Percentiles rank a stretch among this genome's conserved stretches.
These are phyloP conservation scores for Meredithiella fracta DNA, from an alignment of 2,329 filamentous ascomycete species.

Conservation along the genomic window DNA sequence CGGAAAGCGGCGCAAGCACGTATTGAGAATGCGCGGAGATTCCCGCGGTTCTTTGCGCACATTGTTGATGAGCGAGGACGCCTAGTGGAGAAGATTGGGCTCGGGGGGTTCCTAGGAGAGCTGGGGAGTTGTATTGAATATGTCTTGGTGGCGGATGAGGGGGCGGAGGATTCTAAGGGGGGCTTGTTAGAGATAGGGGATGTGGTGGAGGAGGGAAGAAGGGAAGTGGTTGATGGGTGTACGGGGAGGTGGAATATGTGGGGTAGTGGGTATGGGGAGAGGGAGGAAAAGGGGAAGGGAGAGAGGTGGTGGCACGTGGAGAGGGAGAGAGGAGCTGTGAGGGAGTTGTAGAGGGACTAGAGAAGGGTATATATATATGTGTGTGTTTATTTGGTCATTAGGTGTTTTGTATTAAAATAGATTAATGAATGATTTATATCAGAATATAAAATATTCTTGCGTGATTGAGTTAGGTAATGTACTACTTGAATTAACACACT, in stretches of 20 bases:
- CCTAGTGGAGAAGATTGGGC: slow-evolving; percentile 33
- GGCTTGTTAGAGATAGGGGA: slow-evolving; percentile 37
- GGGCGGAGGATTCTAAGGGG: slow-evolving; percentile 38
- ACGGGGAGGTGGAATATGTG: slow-evolving; percentile 31
- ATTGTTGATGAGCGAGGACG: slow-evolving; percentile 37
- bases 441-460: too few species aligned
- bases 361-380: too few species aligned
- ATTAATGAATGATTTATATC: too few species aligned
- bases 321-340: slow-evolving; percentile 27
- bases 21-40: slow-evolving; percentile 38
- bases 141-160: slow-evolving; percentile 38
- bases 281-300: slow-evolving; percentile 19
- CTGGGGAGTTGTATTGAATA: slow-evolving; percentile 44
- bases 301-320: slow-evolving; percentile 36
- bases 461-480: too few species aligned
- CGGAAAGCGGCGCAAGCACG: slow-evolving; percentile 49
- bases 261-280: slow-evolving; percentile 23
- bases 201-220: slow-evolving; percentile 31
- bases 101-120: slow-evolving; percentile 47
- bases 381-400: too few species aligned
- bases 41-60: slow-evolving; percentile 41
- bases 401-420: too few species aligned
- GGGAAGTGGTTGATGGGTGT: slow-evolving; percentile 29
- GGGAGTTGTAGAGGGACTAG: slow-evolving; percentile 16
- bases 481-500: too few species aligned